A percentile compares a stretch with the other conserved stretches of the same genome.
These are phyloP conservation scores for Noccaea bulbosa DNA, from an alignment of 345 rosid species.

Conservation along the genomic window DNA sequence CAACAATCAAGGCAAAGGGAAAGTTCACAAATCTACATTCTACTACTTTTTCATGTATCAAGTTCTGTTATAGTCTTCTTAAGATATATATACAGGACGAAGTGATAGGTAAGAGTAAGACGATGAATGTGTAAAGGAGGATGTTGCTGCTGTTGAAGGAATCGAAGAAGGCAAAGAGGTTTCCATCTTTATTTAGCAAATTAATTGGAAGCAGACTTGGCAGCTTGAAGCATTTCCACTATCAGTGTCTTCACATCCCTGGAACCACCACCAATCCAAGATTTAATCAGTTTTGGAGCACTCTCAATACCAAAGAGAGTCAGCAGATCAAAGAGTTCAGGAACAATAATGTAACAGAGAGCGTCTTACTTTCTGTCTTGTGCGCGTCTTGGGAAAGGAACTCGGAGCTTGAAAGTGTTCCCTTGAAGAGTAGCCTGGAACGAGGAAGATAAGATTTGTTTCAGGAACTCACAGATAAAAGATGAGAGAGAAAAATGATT, in stretches of 20 bases:
- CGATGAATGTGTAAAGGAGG: background rate
- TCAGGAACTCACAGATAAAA: background rate
- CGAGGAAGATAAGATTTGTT: background rate
- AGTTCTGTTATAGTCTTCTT: slow-evolving; percentile 9
- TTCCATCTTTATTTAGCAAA: slow-evolving; percentile 7
- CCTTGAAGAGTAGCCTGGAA: slow-evolving; percentile 73
- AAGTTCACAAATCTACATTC: background rate
- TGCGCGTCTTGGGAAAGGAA: slow-evolving; percentile 84
- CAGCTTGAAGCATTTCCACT: slow-evolving; percentile 93
- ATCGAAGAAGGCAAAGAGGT: background rate
- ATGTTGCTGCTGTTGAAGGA: background rate
- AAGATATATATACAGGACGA: slow-evolving; percentile 32
- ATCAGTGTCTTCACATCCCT: slow-evolving; percentile 92
- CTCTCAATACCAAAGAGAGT: background rate
- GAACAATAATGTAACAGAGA: background rate
- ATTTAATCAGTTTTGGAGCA: slow-evolving; percentile 11
- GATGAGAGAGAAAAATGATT: background rate
- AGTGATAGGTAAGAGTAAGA: too few relatives aligned
- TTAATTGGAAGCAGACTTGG: slow-evolving; percentile 51
- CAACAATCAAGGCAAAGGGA: background rate
- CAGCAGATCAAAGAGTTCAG: background rate
- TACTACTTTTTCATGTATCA: slow-evolving; percentile 6
- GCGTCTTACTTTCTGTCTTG: slow-evolving; percentile 75
- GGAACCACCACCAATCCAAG: slow-evolving; percentile 27
- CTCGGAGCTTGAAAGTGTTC: slow-evolving; percentile 71